phyloP scores from a whole-genome alignment of 495 filamentous ascomycete genomes.

The Rostrohypoxylon terebratum region DNA sequence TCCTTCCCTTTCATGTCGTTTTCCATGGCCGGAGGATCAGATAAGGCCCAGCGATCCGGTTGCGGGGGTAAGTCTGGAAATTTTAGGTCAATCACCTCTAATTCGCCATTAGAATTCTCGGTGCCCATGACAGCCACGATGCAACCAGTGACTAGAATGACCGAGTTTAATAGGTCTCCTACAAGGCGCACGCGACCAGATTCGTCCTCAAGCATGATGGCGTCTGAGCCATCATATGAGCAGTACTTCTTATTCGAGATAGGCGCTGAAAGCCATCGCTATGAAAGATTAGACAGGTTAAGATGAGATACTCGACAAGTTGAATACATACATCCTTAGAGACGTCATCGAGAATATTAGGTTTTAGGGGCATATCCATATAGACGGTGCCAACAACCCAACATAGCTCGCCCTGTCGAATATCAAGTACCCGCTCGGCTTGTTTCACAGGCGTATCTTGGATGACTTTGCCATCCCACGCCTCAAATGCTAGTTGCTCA shows the following conservation, averaged over 20 bases:
- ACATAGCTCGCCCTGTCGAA: slow-evolving; percentile 93
- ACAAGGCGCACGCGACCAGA: slow-evolving; percentile 88
- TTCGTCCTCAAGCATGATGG: slow-evolving; percentile 94
- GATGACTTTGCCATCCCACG: slow-evolving; percentile 84
- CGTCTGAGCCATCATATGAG: slow-evolving; percentile 66
- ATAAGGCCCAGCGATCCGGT: slow-evolving; percentile 77
- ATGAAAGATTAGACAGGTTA: slow-evolving; percentile 2
- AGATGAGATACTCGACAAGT: not conserved
- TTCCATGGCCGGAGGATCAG: slow-evolving; percentile 46
- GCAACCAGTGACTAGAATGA: slow-evolving; percentile 87
- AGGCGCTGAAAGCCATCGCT: slow-evolving; percentile 90
- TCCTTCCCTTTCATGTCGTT: slow-evolving; percentile 32
- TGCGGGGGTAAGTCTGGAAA: slow-evolving; percentile 87
- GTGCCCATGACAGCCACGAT: slow-evolving; percentile 92
- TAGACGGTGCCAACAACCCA: slow-evolving; percentile 96
- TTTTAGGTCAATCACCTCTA: slow-evolving; percentile 90
- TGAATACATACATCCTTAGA: slow-evolving; percentile 79
- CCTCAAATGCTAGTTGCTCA: slow-evolving; percentile 75
- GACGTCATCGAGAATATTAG: slow-evolving; percentile 95
- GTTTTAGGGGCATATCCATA: slow-evolving; percentile 97
- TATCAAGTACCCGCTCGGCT: slow-evolving; percentile 91
- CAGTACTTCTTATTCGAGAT: slow-evolving; percentile 82
- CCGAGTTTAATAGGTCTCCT: slow-evolving; percentile 70
- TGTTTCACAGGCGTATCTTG: slow-evolving; percentile 77
- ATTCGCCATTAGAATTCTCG: slow-evolving; percentile 90